Base-by-base conservation (phyloP, 768 basidiomycete species). In the Chalciporus piperatus region DNA sequence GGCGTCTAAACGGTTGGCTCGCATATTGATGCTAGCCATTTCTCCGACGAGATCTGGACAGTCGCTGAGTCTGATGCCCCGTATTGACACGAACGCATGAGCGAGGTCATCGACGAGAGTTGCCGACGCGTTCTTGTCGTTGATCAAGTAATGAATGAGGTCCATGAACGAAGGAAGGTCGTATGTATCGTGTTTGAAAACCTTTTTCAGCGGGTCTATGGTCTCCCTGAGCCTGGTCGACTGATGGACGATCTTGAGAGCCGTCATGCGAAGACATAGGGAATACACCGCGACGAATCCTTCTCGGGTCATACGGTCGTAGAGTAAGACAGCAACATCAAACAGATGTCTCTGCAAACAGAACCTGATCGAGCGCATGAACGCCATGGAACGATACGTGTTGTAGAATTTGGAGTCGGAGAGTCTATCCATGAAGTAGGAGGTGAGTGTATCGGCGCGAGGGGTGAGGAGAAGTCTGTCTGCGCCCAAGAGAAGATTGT, bases 261-360 rank as follows among this genome's bases (percentile, higher is more conserved):
- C 72, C 12, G 72, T 48, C 58, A 82, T 71, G 45, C 71, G 72
- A 8, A 76, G 72, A 45, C 74, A 66, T 13, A 79, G 68, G 13
- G 69, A 48, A 7, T 67, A 51, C 13, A 72, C 59, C 1, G 75
- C 69, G 2, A 73, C 45, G 38, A 79, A 67, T 9, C 74, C 72
- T 16, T 73, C 70, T 1, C 65, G 59, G 17, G 61, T 53, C 75
- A 83, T 77, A 16, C 72, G 69, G 8, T 68, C 57, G 57, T 78
- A 74, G 11, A 81, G 62, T 3, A 61, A 52, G 16, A 71, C 59
- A 0, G 82, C 80, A 30, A 71, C 64, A 12, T 59, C 57, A 47
- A 75, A 72, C 8, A 64, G 50, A 1, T 69, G 68, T 35, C 71
- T 57, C 16, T 72, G 63, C 20, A 83, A 59, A 42, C 81, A 74